These are phyloP conservation scores for Penicillium argentinense DNA, from an alignment of 495 filamentous ascomycete species.

Conservation along the genomic window DNA sequence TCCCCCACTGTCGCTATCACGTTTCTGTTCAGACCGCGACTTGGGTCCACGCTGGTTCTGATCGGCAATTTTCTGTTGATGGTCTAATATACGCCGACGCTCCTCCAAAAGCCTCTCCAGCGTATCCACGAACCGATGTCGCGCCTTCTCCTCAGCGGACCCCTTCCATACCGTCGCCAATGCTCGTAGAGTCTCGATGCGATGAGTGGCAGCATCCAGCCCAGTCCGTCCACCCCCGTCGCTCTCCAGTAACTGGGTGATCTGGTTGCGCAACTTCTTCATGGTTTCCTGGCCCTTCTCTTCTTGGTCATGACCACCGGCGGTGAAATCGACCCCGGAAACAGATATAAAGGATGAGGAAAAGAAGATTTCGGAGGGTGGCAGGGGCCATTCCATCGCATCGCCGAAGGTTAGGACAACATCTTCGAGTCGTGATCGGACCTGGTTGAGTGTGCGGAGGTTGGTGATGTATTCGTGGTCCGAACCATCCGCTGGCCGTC, in stretches of 20 bases:
- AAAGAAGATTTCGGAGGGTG: conserved; percentile 71
- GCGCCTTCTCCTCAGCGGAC: conserved; percentile 87
- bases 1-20: conserved; percentile 42
- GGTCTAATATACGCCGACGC: conserved; percentile 55
- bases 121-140: conserved; percentile 76
- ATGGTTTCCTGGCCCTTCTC: conserved; percentile 76
- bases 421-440: conserved; percentile 75
- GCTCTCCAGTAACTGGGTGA: conserved; percentile 62
- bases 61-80: conserved; percentile 50
- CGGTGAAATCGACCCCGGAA: conserved; percentile 67
- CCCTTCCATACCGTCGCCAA: conserved; percentile 84
- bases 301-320: conserved; percentile 65
- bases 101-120: conserved; percentile 62
- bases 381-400: conserved; percentile 90
- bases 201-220: conserved; percentile 65
- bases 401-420: conserved; percentile 88
- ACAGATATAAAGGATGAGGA: conserved; percentile 79
- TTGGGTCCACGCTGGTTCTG: conserved; percentile 23
- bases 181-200: conserved; percentile 71
- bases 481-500: conserved; percentile 16
- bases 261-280: conserved; percentile 67
- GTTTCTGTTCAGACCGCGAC: conserved; percentile 27
- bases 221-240: conserved; percentile 37
- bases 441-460: conserved; percentile 78
- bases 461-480: conserved; percentile 73